These are phyloP conservation scores for Byssochlamys sp. DNA, from an alignment of 2,329 filamentous ascomycete species.

Conservation along the genomic window DNA sequence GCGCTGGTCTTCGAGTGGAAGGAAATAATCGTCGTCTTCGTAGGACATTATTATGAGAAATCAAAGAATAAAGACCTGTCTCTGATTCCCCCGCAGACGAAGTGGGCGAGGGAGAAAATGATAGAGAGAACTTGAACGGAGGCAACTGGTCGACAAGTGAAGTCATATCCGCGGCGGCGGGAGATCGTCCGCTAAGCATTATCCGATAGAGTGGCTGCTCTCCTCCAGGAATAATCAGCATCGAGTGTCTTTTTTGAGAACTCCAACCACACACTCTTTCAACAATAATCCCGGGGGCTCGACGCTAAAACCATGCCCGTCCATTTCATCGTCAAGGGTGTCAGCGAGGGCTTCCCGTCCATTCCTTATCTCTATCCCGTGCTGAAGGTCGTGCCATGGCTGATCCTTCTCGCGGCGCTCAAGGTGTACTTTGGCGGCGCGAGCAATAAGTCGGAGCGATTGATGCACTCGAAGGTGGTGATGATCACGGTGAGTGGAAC, in stretches of 20 bases:
- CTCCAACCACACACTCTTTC: neutral
- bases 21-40: constrained; percentile 49
- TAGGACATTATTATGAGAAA: constrained; percentile 12
- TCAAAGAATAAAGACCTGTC: neutral
- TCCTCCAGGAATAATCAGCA: neutral
- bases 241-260: too few species aligned
- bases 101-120: neutral
- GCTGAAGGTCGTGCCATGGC: constrained; percentile 44
- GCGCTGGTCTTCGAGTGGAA: constrained; percentile 50
- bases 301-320: constrained; percentile 49
- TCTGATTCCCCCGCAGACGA: neutral
- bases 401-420: constrained; percentile 45
- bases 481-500: constrained; percentile 63
- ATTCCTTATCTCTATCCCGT: constrained; percentile 46
- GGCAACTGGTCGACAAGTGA: neutral
- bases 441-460: constrained; percentile 62
- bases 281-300: neutral
- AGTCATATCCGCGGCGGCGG: constrained; percentile 6
- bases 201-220: neutral
- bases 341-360: constrained; percentile 45
- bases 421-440: constrained; percentile 74
- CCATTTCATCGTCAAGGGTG: constrained; percentile 46
- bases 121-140: neutral
- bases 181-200: constrained; percentile 14
- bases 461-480: constrained; percentile 87